Percentiles rank a stretch among this genome's conserved stretches.
phyloP scores from a whole-genome alignment of 139 green algal genomes.

The Desmodesmus armatus region DNA sequence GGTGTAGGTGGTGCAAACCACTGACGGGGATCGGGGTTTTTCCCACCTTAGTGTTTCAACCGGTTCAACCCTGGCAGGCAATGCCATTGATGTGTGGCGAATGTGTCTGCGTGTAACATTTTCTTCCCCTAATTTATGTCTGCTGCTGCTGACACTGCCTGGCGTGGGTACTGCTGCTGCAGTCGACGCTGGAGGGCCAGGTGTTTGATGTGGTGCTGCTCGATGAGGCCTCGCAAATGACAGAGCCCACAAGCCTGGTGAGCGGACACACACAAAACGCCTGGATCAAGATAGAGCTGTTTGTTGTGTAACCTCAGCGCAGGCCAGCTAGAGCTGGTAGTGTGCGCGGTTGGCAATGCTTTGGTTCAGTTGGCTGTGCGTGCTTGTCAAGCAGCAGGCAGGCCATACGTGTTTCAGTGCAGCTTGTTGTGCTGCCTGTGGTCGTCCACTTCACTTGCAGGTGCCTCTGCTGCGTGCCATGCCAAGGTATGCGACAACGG shows the following conservation, averaged over 20 bases:
- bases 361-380: not conserved
- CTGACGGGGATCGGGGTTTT: not conserved
- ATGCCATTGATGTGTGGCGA: no score
- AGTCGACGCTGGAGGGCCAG: constrained; percentile 38
- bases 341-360: no score
- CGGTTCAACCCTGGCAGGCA: no score
- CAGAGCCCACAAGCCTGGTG: constrained; percentile 84
- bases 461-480: constrained; percentile 14
- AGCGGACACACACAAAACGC: no score
- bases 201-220: constrained; percentile 86
- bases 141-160: not conserved
- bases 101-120: no score
- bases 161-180: not conserved
- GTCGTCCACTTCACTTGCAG: no score
- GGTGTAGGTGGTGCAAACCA: not conserved
- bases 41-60: not conserved
- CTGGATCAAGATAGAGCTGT: no score
- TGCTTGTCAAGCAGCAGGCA: not conserved
- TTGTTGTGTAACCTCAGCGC: constrained; percentile 60
- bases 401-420: no score
- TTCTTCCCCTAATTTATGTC: no score
- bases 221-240: constrained; percentile 89
- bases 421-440: no score
- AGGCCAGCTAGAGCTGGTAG: not conserved
- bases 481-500: constrained; percentile 28